Percentiles rank a stretch among this genome's conserved stretches.
phyloP scores from a whole-genome alignment of 2,329 filamentous ascomycete species.

The Emydomyces testavorans region DNA sequence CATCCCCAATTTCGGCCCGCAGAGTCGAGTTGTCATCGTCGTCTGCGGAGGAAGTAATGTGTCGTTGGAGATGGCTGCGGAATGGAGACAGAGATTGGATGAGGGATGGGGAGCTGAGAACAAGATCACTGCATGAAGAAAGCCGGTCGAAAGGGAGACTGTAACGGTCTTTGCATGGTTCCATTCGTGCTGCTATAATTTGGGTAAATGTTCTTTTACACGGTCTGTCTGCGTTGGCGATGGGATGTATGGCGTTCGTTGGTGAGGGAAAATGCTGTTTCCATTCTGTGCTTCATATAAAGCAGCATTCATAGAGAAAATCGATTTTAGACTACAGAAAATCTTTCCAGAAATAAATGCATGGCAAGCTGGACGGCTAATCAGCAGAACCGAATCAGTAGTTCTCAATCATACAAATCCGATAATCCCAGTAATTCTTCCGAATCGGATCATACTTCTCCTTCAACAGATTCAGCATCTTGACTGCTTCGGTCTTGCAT shows the following conservation, averaged over 20 bases:
- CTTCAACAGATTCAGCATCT: slow-evolving; percentile 61
- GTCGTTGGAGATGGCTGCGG: slow-evolving; percentile 48
- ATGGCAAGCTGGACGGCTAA: too few species aligned
- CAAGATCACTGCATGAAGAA: not conserved
- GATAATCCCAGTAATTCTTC: slow-evolving; percentile 84
- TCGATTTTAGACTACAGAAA: not conserved
- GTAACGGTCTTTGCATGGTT: not conserved
- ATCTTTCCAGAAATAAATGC: too few species aligned
- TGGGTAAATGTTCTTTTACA: not conserved
- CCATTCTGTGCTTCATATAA: not conserved
- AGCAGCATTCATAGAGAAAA: not conserved
- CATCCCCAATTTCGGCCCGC: slow-evolving; percentile 51
- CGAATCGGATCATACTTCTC: slow-evolving; percentile 85
- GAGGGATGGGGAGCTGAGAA: slow-evolving; percentile 26
- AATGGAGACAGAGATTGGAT: slow-evolving; percentile 42
- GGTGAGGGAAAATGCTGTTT: not conserved
- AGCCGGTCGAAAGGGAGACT: not conserved
- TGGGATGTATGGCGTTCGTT: not conserved
- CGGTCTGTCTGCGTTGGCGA: not conserved
- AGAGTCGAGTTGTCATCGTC: slow-evolving; percentile 67
- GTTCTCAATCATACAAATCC: slow-evolving; percentile 34
- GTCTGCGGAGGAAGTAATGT: slow-evolving; percentile 71
- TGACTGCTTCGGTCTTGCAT: slow-evolving; percentile 44
- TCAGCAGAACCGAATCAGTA: too few species aligned
- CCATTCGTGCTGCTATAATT: not conserved